These are phyloP conservation scores for Nakazawaea molendinolei DNA, from an alignment of 805 yeast genomes.

Conservation along the genomic window DNA sequence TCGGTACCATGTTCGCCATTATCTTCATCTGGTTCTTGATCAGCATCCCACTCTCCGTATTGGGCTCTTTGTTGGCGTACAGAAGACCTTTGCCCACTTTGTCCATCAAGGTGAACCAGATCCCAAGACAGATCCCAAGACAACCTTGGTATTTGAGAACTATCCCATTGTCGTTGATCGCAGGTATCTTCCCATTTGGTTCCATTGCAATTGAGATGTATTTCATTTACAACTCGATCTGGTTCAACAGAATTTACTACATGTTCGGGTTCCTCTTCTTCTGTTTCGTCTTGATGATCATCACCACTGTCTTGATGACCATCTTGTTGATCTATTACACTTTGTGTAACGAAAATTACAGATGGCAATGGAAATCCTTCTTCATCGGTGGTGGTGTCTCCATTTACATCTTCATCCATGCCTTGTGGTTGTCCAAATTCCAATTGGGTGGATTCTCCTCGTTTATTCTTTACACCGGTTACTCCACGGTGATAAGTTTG, in stretches of 20 bases:
- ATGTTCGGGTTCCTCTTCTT: constrained; percentile 96
- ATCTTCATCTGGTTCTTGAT: constrained; percentile 79
- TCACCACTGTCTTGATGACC: constrained; percentile 78
- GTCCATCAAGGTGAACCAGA: constrained; percentile 91
- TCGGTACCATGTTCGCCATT: constrained; percentile 81
- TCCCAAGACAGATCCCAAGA: constrained; percentile 90
- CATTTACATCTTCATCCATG: constrained; percentile 75
- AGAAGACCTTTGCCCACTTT: constrained; percentile 35
- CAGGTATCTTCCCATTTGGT: constrained; percentile 93
- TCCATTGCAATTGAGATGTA: constrained; percentile 93
- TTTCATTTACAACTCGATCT: constrained; percentile 81
- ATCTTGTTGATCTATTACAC: constrained; percentile 76
- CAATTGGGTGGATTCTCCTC: constrained; percentile 70
- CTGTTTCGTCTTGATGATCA: constrained; percentile 74
- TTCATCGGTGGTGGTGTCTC: constrained; percentile 88
- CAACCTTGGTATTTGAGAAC: constrained; percentile 82
- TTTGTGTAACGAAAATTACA: constrained; percentile 84
- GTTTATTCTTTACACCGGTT: constrained; percentile 74
- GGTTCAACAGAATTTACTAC: constrained; percentile 91
- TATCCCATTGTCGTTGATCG: constrained; percentile 57
- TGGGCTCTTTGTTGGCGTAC: constrained; percentile 77
- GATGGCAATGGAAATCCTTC: constrained; percentile 96
- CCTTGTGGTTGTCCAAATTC: constrained; percentile 66
- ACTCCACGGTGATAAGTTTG: constrained; percentile 64
- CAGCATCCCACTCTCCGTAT: constrained; percentile 76